Evolutionary conservation across 1,139 yeast species (phyloP).

Genomic region (Scheffersomyces illinoinensis): DNA sequence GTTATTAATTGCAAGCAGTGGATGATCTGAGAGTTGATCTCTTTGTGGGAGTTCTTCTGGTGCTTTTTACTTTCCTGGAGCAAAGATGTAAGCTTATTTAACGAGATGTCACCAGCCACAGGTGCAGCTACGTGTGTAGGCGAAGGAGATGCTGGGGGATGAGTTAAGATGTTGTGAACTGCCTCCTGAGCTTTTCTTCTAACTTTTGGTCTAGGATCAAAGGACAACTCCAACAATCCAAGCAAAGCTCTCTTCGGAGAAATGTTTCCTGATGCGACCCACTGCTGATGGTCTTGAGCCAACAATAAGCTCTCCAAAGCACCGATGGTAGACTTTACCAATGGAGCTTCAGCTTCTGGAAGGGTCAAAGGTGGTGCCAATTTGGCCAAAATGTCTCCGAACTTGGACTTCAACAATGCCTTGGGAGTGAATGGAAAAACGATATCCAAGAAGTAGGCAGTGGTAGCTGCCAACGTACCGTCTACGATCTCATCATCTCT

Average conservation of each 20-base stretch:
- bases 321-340: constrained; percentile 82
- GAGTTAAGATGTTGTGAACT: constrained; percentile 55
- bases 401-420: constrained; percentile 66
- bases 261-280: constrained; percentile 58
- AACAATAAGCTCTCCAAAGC: constrained; percentile 75
- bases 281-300: constrained; percentile 78
- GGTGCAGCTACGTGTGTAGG: constrained; percentile 75
- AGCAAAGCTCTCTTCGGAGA: constrained; percentile 82
- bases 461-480: constrained; percentile 63
- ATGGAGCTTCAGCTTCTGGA: constrained; percentile 77
- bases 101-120: constrained; percentile 67
- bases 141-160: constrained; percentile 83
- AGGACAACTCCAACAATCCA: constrained; percentile 75
- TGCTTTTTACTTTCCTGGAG: constrained; percentile 31
- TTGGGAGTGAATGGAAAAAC: constrained; percentile 76
- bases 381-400: constrained; percentile 73
- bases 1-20: constrained; percentile 77
- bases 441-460: constrained; percentile 80
- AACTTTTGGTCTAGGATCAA: constrained; percentile 93
- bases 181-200: constrained; percentile 95
- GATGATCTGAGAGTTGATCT: constrained; percentile 57
- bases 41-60: constrained; percentile 44
- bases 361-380: constrained; percentile 79
- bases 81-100: constrained; percentile 53
- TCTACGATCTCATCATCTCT: constrained; percentile 56